phyloP scores from a whole-genome alignment of 768 basidiomycete species.

The Clavaria fumosa region DNA sequence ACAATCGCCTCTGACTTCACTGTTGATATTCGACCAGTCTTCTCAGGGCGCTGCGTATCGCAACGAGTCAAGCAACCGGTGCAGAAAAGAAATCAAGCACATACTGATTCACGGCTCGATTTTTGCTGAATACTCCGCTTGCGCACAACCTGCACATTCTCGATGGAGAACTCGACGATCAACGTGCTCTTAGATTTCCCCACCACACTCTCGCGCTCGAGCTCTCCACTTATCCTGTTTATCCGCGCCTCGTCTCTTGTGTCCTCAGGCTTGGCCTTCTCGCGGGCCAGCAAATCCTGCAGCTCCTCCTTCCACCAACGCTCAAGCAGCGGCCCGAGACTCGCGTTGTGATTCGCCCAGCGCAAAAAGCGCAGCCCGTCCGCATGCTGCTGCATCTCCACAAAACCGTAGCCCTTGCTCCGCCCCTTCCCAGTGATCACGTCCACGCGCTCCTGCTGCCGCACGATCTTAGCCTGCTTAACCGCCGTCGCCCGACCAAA shows the following conservation, averaged over 20 bases:
- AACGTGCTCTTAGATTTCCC: conserved; percentile 29
- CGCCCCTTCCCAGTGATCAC: conserved; percentile 73
- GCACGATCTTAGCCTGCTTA: conserved; percentile 85
- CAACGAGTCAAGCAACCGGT: background rate
- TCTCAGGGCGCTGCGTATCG: background rate
- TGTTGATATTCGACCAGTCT: background rate
- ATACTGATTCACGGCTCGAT: conserved; percentile 18
- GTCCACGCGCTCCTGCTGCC: conserved; percentile 82
- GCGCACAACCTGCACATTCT: conserved; percentile 83
- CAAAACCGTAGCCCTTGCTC: conserved; percentile 90
- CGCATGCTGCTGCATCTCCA: conserved; percentile 77
- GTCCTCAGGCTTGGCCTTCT: conserved; percentile 30
- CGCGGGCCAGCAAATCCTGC: conserved; percentile 38
- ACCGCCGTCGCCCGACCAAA: conserved; percentile 30
- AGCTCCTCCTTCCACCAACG: conserved; percentile 81
- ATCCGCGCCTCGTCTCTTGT: conserved; percentile 34
- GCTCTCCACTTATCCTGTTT: conserved; percentile 44
- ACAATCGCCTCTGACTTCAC: conserved; percentile 14
- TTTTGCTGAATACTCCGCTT: conserved; percentile 43
- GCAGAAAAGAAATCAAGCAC: conserved; percentile 11
- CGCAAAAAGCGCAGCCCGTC: conserved; percentile 84
- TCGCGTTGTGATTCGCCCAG: conserved; percentile 87
- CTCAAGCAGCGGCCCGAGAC: conserved; percentile 45
- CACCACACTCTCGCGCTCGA: conserved; percentile 28
- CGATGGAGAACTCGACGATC: conserved; percentile 93